Base-by-base conservation (phyloP, 306 rosid genomes). In the Prosopis cineraria region DNA sequence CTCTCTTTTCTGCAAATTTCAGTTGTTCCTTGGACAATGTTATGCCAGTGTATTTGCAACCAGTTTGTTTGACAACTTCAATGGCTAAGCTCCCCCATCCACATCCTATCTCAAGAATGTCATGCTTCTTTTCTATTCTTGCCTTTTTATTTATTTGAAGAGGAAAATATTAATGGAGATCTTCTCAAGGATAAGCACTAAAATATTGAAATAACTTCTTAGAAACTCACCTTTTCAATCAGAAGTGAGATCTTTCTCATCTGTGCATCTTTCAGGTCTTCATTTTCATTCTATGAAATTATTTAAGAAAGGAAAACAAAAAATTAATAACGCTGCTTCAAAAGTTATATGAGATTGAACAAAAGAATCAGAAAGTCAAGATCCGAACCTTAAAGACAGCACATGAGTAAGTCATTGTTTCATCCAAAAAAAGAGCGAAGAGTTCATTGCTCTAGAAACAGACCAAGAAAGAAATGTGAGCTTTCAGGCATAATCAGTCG, bases 51-150 rank as follows among this genome's bases (percentile, higher is more conserved):
- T 92, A 94, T 72, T 66, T 88, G 88, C 98, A 94, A 10, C 97
- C 93, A 2, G 97, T 92, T 88, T 36, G 84, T 65, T 85, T 87
- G 64, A 88, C 95, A 29, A 90, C 90, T 89, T 94, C 93, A 50
- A 94, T 89, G 44, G 96, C 97, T 86, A 94, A 84, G 79, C 89
- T 87, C 74, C 98, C 98, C 98, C 98, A 94, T 52, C 98, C 97
- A 5, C 92, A 87, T 41, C 98, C 97, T 19, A 94, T 89, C 76
- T 94, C 98, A 47, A 94, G 91, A 62, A 92, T 89, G 76, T 90
- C 91, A 90, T 92, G 98, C 36, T 87, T 83, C 80, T 70, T 80
- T 0, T 76, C 87, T 68, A 94, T 84, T 83, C 84, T 88, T 34
- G 92, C 92, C 98, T 92, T 44, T 56, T 56, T 13, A 59, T 78